Conservation (phyloP, 192 early-diverging fungal genomes). For the Radiomyces spectabilis region DNA sequence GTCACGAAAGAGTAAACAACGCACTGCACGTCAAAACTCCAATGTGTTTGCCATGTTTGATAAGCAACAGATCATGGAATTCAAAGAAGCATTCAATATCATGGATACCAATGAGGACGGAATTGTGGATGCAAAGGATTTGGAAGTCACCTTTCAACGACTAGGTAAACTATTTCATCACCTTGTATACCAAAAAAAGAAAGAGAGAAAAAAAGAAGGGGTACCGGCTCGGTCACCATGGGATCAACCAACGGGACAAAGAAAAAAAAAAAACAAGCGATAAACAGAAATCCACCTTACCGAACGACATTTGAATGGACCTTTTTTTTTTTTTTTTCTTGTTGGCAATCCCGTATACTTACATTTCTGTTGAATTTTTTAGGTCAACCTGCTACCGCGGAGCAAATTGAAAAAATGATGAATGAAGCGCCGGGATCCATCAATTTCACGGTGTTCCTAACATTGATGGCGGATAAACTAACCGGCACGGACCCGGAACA, state of each 20-base stretch:
- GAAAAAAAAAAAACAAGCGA: neutral
- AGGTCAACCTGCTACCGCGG: constrained; percentile 68
- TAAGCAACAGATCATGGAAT: constrained; percentile 89
- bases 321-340: no score
- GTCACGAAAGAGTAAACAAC: constrained; percentile 71
- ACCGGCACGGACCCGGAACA: constrained; percentile 86
- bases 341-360: neutral
- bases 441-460: constrained; percentile 97
- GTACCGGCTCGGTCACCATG: no score
- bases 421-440: constrained; percentile 81
- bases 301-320: no score
- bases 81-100: constrained; percentile 95
- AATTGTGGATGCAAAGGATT: constrained; percentile 86
- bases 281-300: no score
- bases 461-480: constrained; percentile 91
- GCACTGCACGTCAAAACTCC: constrained; percentile 87
- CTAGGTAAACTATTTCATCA: no score
- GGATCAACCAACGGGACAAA: neutral
- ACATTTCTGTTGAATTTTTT: neutral
- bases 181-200: no score
- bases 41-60: constrained; percentile 99
- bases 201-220: no score
- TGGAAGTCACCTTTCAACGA: constrained; percentile 81
- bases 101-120: constrained; percentile 93
- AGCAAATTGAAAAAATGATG: constrained; percentile 86